Conservation (phyloP, 2,329 filamentous ascomycete species). For the Seiridium unicorne region DNA sequence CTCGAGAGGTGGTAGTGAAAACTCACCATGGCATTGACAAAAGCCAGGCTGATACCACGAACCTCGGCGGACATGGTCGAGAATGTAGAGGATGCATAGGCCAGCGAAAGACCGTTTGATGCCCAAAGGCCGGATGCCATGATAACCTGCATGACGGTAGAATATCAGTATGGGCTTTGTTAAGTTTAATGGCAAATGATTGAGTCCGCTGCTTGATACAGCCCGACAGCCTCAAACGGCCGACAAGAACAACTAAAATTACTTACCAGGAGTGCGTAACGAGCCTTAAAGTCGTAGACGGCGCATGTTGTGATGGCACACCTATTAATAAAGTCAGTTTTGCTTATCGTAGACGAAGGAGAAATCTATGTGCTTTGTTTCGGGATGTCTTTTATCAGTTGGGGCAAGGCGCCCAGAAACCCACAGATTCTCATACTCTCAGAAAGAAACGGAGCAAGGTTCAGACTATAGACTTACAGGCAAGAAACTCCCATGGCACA, state of each 20-base stretch:
- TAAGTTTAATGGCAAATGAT: not conserved
- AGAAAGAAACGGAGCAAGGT: too few species aligned
- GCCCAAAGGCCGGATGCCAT: conserved; percentile 56
- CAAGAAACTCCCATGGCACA: conserved; percentile 43
- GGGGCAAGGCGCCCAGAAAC: too few species aligned
- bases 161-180: not conserved
- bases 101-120: conserved; percentile 48
- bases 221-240: too few species aligned
- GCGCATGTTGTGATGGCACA: conserved; percentile 36
- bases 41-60: conserved; percentile 48
- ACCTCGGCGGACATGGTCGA: conserved; percentile 45
- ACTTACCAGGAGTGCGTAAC: conserved; percentile 50
- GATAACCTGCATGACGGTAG: conserved; percentile 21
- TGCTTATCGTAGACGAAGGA: too few species aligned
- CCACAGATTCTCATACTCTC: too few species aligned
- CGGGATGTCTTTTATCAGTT: too few species aligned
- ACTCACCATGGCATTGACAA: conserved; percentile 47
- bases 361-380: too few species aligned
- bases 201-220: not conserved
- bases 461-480: conserved; percentile 14
- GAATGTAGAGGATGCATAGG: conserved; percentile 52
- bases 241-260: too few species aligned
- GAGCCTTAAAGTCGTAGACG: conserved; percentile 49
- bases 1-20: not conserved
- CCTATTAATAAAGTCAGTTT: too few species aligned